Evolutionary conservation across 2,329 filamentous ascomycete species (phyloP).

Genomic region (Didymella lethalis): DNA sequence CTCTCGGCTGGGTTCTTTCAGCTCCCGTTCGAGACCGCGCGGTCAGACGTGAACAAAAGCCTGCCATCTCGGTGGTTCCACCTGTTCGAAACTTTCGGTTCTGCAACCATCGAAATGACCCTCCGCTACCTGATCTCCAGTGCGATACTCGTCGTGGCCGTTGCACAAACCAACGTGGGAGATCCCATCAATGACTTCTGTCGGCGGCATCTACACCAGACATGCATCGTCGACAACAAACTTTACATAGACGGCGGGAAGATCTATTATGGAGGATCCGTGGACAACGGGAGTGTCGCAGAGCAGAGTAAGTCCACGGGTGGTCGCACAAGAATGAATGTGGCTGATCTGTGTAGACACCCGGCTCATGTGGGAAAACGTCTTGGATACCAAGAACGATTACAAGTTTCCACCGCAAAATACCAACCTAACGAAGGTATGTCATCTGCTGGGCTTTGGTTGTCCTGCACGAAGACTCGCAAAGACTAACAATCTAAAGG

Average conservation of each 20-base stretch:
- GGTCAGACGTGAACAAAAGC: constrained; percentile 10
- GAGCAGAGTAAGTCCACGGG: constrained; percentile 59
- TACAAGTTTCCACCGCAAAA: constrained; percentile 24
- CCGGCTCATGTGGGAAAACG: constrained; percentile 63
- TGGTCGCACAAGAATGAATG: not conserved
- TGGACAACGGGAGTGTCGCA: constrained; percentile 58
- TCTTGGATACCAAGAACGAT: constrained; percentile 42
- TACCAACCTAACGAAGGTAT: constrained; percentile 25
- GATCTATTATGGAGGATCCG: constrained; percentile 55
- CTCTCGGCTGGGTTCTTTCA: constrained; percentile 8
- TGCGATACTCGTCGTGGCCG: constrained; percentile 50
- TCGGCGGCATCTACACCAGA: constrained; percentile 59
- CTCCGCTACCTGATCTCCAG: constrained; percentile 3
- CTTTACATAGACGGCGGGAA: constrained; percentile 67
- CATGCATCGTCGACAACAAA: constrained; percentile 63
- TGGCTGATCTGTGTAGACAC: constrained; percentile 51
- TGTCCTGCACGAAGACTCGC: not conserved
- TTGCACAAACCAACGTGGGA: constrained; percentile 10
- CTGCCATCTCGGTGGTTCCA: not conserved
- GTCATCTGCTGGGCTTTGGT: not conserved
- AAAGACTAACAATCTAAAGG: constrained; percentile 43
- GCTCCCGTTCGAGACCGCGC: constrained; percentile 5
- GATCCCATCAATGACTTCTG: constrained; percentile 32
- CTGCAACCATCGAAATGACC: not conserved
- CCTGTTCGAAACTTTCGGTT: constrained; percentile 1